Conservation (phyloP, 2,329 filamentous ascomycete genomes). For the Diplodia intermedia region DNA sequence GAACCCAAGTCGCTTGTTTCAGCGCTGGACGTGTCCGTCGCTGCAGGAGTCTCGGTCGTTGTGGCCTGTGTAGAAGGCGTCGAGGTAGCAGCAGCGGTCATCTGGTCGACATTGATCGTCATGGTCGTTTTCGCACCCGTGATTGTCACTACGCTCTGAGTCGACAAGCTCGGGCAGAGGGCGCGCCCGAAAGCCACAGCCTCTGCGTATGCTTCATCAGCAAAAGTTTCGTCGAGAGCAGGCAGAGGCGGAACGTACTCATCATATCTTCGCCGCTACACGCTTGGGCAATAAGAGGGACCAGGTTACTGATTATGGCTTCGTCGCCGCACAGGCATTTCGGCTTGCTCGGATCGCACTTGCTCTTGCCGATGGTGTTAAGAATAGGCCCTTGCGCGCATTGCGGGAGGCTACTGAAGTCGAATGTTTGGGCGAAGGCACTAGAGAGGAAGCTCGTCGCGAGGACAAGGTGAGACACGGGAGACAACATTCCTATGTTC, state of each 20-base stretch:
- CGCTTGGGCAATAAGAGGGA: neutral
- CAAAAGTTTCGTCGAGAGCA: neutral
- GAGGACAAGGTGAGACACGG: neutral
- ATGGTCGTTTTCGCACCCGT: conserved; percentile 7
- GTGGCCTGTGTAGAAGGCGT: neutral
- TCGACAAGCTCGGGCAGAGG: conserved; percentile 16
- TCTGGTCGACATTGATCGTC: neutral
- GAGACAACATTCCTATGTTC: conserved; percentile 26
- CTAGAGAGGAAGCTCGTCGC: neutral
- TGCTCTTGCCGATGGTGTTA: conserved; percentile 23
- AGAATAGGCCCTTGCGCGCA: conserved; percentile 30
- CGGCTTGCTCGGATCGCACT: conserved; percentile 30
- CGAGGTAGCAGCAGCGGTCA: neutral
- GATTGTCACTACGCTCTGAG: conserved; percentile 8
- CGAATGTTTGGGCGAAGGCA: conserved; percentile 2
- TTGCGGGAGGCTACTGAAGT: conserved; percentile 23
- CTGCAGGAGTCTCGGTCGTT: neutral
- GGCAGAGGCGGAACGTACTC: neutral
- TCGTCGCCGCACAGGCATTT: conserved; percentile 30
- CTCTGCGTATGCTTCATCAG: neutral
- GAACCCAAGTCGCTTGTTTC: neutral
- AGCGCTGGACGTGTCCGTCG: neutral
- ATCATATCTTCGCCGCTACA: conserved; percentile 19
- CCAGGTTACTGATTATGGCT: conserved; percentile 8
- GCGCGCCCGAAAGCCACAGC: conserved; percentile 1